Evolutionary conservation across 805 yeast species (phyloP), one percentile per base, ranked within the genome.

Genomic region (Cyberlindnera meyerae): DNA sequence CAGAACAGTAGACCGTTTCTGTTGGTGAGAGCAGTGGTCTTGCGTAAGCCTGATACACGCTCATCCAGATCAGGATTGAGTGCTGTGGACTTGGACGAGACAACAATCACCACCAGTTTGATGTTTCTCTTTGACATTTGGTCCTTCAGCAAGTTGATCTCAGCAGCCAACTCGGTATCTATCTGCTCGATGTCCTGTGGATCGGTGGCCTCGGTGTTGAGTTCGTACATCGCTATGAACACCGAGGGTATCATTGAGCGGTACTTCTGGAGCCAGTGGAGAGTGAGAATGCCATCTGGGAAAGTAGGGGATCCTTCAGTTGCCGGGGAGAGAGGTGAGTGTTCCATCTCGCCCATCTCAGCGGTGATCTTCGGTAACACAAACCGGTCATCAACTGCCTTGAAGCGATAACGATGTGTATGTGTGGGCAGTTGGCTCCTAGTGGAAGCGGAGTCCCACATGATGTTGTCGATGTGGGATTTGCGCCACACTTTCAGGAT

Each of bases 201-300:
- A 18, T 57, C 58, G 1, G 49, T 42, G 4, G 52, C 47, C 15
- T 63, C 67, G 9, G 57, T 57, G 14, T 51, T 54, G 11, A 73
- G 42, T 33, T 68, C 67, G 45, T 67, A 66, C 25, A 75, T 64
- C 2, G 70, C 51, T 2, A 78, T 56, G 28, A 68, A 65, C 0
- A 71, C 66, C 1, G 70, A 46, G 0, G 85, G 84, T n/a, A 63
- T 28, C 4, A 58, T 37, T n/a, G 64, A 59, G 18, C 60, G 57
- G 47, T 77, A 74, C 48, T 75, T 77, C 24, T 65, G 62, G 11
- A 77, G 40, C 86, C 85, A 79, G 18, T 70, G 59, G 1, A 52
- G 58, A 1, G 74, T 71, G 43, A 66, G 38, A 1, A 53, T 48
- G 4, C 58, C 57, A n/a, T 61, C 59, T 33, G 66, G 40, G 21